Percentiles rank a stretch among this genome's conserved stretches.
Conservation (phyloP, 176 grass and related monocot species). For the Phoenix roebelenii region DNA sequence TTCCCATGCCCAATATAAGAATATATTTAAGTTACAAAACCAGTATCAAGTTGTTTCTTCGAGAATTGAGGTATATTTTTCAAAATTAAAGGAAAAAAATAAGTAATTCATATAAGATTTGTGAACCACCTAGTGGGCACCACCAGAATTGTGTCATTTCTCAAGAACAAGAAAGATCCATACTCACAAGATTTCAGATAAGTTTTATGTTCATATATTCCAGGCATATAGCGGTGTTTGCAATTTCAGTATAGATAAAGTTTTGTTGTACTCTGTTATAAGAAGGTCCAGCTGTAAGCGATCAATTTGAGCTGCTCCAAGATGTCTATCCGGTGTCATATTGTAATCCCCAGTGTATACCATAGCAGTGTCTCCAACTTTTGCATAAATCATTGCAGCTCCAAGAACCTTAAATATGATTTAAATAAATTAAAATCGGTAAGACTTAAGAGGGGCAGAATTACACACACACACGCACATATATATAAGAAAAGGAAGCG, state of each 20-base stretch:
- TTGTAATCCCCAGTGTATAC: slow-evolving; percentile 97
- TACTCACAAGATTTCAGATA: too few species aligned
- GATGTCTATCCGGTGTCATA: slow-evolving; percentile 99
- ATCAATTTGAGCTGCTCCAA: slow-evolving; percentile 95
- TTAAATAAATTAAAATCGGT: neutral
- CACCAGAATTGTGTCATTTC: too few species aligned
- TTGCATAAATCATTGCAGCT: slow-evolving; percentile 94
- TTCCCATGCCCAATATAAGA: too few species aligned
- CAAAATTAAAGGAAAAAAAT: too few species aligned
- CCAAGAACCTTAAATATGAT: slow-evolving; percentile 53
- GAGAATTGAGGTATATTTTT: too few species aligned
- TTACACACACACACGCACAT: neutral
- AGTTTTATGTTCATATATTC: too few species aligned
- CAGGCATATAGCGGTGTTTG: neutral
- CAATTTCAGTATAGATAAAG: neutral
- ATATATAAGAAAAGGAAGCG: too few species aligned
- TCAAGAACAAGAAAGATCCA: too few species aligned
- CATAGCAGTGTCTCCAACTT: slow-evolving; percentile 61
- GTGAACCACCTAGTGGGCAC: too few species aligned
- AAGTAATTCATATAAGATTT: too few species aligned
- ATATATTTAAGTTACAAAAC: too few species aligned
- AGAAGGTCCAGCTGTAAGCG: slow-evolving; percentile 66
- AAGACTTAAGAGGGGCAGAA: slow-evolving; percentile 18
- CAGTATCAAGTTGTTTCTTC: too few species aligned
- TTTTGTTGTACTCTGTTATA: slow-evolving; percentile 72